Base-by-base conservation (phyloP, 345 rosid genomes). In the Rubroshorea leprosula region DNA sequence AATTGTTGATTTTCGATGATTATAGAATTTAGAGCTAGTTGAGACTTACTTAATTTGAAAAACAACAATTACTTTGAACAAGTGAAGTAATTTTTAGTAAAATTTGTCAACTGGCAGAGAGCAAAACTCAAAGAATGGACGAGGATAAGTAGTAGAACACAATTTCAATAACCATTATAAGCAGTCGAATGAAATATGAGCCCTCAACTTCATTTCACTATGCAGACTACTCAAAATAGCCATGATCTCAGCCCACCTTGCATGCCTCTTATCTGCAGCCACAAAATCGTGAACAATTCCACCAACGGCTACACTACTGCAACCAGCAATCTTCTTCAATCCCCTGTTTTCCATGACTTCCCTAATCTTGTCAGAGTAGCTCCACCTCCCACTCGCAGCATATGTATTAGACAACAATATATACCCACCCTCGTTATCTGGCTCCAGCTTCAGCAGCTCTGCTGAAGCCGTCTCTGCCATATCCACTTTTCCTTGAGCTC, bases 381-480 rank as follows among this genome's bases (percentile, higher is more conserved):
- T 73, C 78, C 81, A 84, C 54, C 68, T 68, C 43, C 78, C 79
- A 17, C 48, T 68, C 23, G 66, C 63, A 56, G 80, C 83, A 61
- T 82, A 78, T 59, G 80, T 67, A 58, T 82, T 84, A 22, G 83
- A 71, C 52, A 82, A 59, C 80, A 74, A 55, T 35, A 84, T 62
- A 6, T 82, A 82, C 10, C 85, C 82, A 0, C 82, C 81, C 22
- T 75, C 83, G 56, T 76, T 80, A 27, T 72, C 85, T 21, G 87
- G 91, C 56, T 82, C 87, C 46, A 84, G 65, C 73, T 65, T 75
- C 23, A 74, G 54, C 72, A 82, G 60, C 27, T 75, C 79, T 20
- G 65, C 72, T 45, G 77, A 70, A 22, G 82, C 83, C 57, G 72
- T 63, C 73, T 69, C 74, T 56, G 87, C 87, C 24, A 77, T 60